Evolutionary conservation across 2,329 filamentous ascomycete species (phyloP), one percentile per base, ranked within the genome.

Genomic region (Sclerotinia subarctica): DNA sequence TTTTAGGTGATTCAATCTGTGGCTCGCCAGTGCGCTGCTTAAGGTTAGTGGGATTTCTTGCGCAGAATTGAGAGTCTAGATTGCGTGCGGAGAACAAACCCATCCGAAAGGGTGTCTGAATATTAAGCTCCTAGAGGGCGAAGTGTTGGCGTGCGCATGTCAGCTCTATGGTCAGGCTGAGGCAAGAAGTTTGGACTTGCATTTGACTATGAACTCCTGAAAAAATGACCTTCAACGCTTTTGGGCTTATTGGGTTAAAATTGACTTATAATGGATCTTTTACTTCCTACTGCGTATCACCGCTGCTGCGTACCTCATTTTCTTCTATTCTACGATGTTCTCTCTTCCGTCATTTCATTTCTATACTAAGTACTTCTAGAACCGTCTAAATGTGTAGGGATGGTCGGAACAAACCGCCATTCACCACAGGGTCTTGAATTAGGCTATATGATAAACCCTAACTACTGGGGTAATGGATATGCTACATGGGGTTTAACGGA

Each of bases 381-480:
- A 19, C 19, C 15, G 3, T 19, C 57, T 5, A 59, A 47, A 59
- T 59, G 57, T 19, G 17, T 59, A 32, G 42, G 57, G 7, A 46
- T 59, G 24, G 42, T 47, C 3, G 57, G 57, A 2, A 59, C 57
- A 5, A 46, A 59, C 24, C 57, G 57, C 0, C 17, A 11, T n/a
- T 59, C 42, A 0, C 17, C 24, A 5, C 42, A 59, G 5, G 57
- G 57, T 32, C 57, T 59, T 10, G 24, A n/a, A 29, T 29, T 47
- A 17, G 26, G 51, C 0, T 67, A 74, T 26, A 72, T 72, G 7
- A 52, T 74, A 46, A 71, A 74, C 58, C 68, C 66, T 1, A 72
- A 73, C 1, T 75, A 74, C 67, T 70, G 67, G 71, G 72, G 72
- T 4, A 66, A 64, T n/a, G 72, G 73, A 26, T 74, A 69, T 67